Evolutionary conservation across 176 grass and related monocot species (phyloP).

Genomic region (Oryza australiensis): DNA sequence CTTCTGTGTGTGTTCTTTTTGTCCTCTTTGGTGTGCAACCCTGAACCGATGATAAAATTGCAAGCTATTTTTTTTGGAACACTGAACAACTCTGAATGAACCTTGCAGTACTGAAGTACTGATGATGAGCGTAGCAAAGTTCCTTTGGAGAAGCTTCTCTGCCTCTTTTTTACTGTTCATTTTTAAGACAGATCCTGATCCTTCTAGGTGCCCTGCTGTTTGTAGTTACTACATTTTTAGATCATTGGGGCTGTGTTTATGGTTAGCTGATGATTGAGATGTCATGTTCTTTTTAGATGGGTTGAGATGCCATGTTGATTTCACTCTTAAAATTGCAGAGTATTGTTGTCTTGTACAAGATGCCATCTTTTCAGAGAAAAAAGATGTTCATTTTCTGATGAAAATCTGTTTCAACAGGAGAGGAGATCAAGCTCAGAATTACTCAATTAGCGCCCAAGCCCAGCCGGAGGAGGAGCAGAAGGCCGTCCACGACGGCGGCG

Average conservation of each 20-base stretch:
- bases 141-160: not conserved
- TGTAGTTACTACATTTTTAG: no score
- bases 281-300: no score
- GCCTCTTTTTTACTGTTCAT: not conserved
- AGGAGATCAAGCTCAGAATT: not conserved
- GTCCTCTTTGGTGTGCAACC: not conserved
- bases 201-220: not conserved
- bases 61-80: not conserved
- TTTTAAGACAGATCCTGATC: not conserved
- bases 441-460: not conserved
- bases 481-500: not conserved
- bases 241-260: not conserved
- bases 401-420: constrained; percentile 8
- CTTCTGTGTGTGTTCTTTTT: not conserved
- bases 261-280: not conserved
- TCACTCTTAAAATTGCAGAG: not conserved
- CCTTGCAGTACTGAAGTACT: no score
- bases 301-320: no score
- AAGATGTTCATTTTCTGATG: not conserved
- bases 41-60: not conserved
- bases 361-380: not conserved
- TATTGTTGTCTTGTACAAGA: not conserved
- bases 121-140: not conserved
- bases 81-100: not conserved
- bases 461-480: not conserved